phyloP scores from a whole-genome alignment of 805 yeast genomes.

The Komagataella populi region DNA sequence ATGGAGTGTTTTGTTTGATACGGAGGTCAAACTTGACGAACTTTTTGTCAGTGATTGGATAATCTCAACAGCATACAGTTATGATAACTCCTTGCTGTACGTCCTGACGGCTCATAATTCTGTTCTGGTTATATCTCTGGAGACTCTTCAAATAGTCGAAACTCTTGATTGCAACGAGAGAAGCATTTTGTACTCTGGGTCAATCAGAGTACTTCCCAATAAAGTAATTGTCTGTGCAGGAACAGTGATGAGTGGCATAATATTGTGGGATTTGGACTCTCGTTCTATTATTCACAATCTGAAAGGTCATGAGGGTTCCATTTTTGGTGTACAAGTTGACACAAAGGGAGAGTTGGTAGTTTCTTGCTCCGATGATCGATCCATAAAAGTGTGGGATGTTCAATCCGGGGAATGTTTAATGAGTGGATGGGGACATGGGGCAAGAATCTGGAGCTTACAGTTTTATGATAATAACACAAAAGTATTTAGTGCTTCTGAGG shows the following conservation, averaged over 20 bases:
- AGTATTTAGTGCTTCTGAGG: slow-evolving; percentile 70
- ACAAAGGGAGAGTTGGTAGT: slow-evolving; percentile 38
- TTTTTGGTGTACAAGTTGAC: slow-evolving; percentile 66
- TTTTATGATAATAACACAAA: slow-evolving; percentile 28
- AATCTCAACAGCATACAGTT: slow-evolving; percentile 38
- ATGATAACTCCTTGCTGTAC: slow-evolving; percentile 22
- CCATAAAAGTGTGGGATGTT: slow-evolving; percentile 66
- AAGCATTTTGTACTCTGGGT: slow-evolving; percentile 81
- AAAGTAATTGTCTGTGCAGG: slow-evolving; percentile 66
- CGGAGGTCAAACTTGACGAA: slow-evolving; percentile 19
- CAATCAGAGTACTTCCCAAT: slow-evolving; percentile 31
- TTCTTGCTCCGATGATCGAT: slow-evolving; percentile 90
- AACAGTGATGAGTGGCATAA: slow-evolving; percentile 81
- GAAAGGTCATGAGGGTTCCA: slow-evolving; percentile 81
- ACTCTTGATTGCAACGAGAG: slow-evolving; percentile 46
- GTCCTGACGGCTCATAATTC: slow-evolving; percentile 74
- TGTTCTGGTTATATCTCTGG: slow-evolving; percentile 26
- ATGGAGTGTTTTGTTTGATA: slow-evolving; percentile 15
- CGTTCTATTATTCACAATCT: slow-evolving; percentile 35
- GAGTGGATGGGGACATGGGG: slow-evolving; percentile 93
- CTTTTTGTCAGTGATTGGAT: slow-evolving; percentile 71
- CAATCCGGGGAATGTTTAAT: slow-evolving; percentile 44
- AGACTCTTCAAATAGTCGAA: slow-evolving; percentile 12
- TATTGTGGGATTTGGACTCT: slow-evolving; percentile 54
- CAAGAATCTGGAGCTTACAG: slow-evolving; percentile 79